phyloP scores from a whole-genome alignment of 768 basidiomycete genomes.

The Pulveroboletus sp. region DNA sequence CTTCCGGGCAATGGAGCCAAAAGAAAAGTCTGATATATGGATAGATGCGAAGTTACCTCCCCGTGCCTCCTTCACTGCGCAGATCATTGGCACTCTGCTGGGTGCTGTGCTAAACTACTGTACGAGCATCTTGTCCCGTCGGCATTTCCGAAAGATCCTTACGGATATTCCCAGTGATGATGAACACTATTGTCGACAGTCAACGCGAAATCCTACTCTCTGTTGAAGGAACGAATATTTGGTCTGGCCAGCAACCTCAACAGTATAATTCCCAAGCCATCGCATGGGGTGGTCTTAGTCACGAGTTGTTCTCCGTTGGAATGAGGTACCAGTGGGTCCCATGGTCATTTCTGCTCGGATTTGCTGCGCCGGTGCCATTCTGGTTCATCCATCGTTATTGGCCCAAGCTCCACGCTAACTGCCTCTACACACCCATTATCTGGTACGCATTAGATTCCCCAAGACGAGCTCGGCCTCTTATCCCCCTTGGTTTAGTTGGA shows the following conservation, averaged over 20 bases:
- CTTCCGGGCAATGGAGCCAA: neutral
- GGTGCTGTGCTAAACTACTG: constrained; percentile 47
- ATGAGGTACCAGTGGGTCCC: constrained; percentile 39
- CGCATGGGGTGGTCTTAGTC: constrained; percentile 37
- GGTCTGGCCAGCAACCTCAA: constrained; percentile 32
- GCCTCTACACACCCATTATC: constrained; percentile 30
- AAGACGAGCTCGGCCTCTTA: neutral
- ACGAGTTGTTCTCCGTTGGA: constrained; percentile 31
- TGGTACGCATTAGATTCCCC: constrained; percentile 15
- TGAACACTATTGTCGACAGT: constrained; percentile 54
- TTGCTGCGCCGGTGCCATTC: constrained; percentile 38
- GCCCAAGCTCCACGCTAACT: constrained; percentile 29
- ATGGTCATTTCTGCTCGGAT: constrained; percentile 32
- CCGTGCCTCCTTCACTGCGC: constrained; percentile 58
- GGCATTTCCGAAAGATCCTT: neutral
- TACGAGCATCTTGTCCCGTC: constrained; percentile 13
- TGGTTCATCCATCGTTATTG: constrained; percentile 36
- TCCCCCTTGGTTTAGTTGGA: constrained; percentile 9
- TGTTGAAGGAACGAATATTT: constrained; percentile 47
- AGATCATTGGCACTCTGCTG: constrained; percentile 52
- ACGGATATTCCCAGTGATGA: constrained; percentile 41
- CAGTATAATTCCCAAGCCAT: constrained; percentile 34
- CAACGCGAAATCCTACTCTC: constrained; percentile 50
- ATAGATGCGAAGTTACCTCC: constrained; percentile 54
- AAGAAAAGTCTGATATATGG: constrained; percentile 35